A percentile compares a stretch with the other conserved stretches of the same genome.
Conservation (phyloP, 2,329 filamentous ascomycete genomes). For the Falciphora oryzae region DNA sequence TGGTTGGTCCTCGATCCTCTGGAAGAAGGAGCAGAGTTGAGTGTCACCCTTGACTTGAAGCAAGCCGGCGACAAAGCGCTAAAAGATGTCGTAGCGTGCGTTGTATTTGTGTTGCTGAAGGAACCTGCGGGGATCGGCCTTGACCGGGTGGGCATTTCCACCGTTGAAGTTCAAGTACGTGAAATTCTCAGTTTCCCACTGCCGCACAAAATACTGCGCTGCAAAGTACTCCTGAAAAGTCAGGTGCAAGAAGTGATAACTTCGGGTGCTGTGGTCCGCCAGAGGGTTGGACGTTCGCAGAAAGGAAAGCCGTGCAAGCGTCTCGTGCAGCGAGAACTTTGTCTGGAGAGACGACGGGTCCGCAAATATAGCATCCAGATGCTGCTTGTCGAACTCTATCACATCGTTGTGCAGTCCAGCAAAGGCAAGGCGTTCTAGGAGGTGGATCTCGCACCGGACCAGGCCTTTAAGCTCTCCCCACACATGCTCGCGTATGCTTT, state of each 20-base stretch:
- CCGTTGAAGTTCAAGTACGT: conserved; percentile 12
- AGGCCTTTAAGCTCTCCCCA: no score
- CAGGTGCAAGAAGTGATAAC: conserved; percentile 36
- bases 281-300: conserved; percentile 27
- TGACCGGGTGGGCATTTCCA: conserved; percentile 3
- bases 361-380: no score
- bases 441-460: no score
- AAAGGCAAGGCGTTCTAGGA: no score
- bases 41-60: conserved; percentile 18
- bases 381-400: no score
- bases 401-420: no score
- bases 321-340: no score
- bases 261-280: conserved; percentile 17
- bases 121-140: conserved; percentile 18
- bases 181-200: conserved; percentile 21
- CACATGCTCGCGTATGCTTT: no score
- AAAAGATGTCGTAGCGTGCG: conserved; percentile 32
- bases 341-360: no score
- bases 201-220: conserved; percentile 30
- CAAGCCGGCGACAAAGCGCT: conserved; percentile 14
- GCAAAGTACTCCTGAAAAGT: conserved; percentile 39
- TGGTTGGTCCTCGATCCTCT: conserved; percentile 26
- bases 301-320: conserved; percentile 28
- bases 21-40: conserved; percentile 21
- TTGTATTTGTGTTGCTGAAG: conserved; percentile 32